Base-by-base conservation (phyloP, 768 basidiomycete genomes). In the Amanita molliuscula region DNA sequence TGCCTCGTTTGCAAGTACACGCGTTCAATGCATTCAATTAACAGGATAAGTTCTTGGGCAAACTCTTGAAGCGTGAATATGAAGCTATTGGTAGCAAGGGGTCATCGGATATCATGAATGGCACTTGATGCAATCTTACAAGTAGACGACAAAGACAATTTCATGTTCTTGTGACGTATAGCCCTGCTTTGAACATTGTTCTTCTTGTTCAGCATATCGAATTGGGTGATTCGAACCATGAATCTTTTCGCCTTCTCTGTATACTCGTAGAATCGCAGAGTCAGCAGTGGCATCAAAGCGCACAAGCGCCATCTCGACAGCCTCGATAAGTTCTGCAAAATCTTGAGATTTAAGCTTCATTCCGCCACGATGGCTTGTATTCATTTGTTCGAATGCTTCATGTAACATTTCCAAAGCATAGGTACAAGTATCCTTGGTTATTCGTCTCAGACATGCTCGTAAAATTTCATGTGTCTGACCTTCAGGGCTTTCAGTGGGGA, bases 51-150 rank as follows among this genome's bases (percentile, higher is more conserved):
- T 63, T 98, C 95, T 51, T 77, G 72, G 6, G 89, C 78, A 61
- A 97, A 97, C 61, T 98, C 96, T 65, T 99, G 92, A 38, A 97
- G 63, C 0, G 92, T 95, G 66, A 97, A 99, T 55, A 96, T 86
- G 66, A 95, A 97, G 70, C 93, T 96, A 54, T 25, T 13, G 28
- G 25, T 16, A 4, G 15, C 21, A 35, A 3, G 35, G 6, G 23
- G 58, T 34, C 52, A 47, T 51, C 11, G 50, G 25, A 9, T 20
- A 21, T 44, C 26, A 25, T 15, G 9, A 9, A 16, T 44, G 13
- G 6, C n/a, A 34, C n/a, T 15, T 44, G 33, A 47, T 16, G 44
- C 34, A 3, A 47, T 38, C 90, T 62, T 54, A 94, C 93, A 93
- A 95, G 61, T 94, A 95, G 0, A 93, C 84, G 21, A 94, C 64